Evolutionary conservation across 306 rosid genomes (phyloP), one percentile per base, ranked within the genome.

Genomic region (Aeschynomene evenia): DNA sequence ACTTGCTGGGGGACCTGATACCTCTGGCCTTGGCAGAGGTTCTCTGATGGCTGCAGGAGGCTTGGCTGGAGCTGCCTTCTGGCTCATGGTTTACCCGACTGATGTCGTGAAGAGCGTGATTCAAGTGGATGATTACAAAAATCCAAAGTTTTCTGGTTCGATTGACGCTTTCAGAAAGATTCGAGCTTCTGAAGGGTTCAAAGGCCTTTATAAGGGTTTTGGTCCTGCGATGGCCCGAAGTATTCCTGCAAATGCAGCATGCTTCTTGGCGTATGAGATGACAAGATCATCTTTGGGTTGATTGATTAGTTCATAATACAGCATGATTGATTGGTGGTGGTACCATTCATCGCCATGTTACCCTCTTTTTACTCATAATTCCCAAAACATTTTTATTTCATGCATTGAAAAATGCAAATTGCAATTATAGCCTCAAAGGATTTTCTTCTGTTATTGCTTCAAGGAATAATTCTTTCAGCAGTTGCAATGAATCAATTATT

Each of bases 181-280:
- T 52, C 21, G 66, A 24, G 86, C 96, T 33, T 24, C 91, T 0
- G 99, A 95, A 56, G 97, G 99, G 18, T 31, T 81, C 36, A 89
- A 84, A 66, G 99, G 97, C 24, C 86, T 95, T 4, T 91, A 95
- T 73, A 95, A 80, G 54, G 99, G 99, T n/a, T 95, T 95, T 60
- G 96, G 96, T 62, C 99, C 97, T 3, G 97, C 99, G 33, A 95
- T 91, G 89, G 87, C 78, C 33, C 73, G 97, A 68, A 95, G 97
- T 77, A 73, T 95, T 63, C 97, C 97, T 1, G 97, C 97, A 0
- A 95, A 95, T 81, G 97, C 96, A 13, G 99, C 99, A 18, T 91
- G 99, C 61, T 95, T 95, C 88, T 87, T 91, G 87, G 99, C 92
- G 9, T 95, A 95, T 70, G 97, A 91, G 79, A 78, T 95, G 72